Conservation (phyloP, 345 rosid genomes). For the Gossypium sturtianum region DNA sequence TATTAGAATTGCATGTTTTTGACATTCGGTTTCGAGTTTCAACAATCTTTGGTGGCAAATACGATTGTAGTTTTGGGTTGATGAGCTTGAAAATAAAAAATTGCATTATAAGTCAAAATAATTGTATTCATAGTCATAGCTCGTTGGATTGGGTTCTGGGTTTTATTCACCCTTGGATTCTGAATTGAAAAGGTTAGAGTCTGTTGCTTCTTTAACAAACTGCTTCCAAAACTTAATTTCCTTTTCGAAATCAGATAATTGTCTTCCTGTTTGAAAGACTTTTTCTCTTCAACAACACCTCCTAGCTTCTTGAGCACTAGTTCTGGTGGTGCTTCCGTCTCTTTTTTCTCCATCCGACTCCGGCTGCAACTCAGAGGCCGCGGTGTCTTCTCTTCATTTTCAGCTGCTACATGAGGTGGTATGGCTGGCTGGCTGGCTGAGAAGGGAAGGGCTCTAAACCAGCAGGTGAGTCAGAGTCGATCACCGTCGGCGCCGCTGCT, state of each 20-base stretch:
- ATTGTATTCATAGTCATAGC: no score
- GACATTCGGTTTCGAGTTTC: no score
- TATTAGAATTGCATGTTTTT: no score
- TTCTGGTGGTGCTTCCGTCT: constrained; percentile 10
- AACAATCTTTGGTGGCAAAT: no score
- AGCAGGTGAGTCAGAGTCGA: constrained; percentile 7
- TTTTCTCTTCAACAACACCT: constrained; percentile 19
- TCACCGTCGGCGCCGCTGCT: constrained; percentile 7
- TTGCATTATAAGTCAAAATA: no score
- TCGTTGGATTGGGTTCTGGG: not conserved
- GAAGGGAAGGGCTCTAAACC: not conserved
- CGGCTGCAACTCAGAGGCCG: constrained; percentile 18
- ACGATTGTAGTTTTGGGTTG: no score
- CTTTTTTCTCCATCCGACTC: constrained; percentile 44
- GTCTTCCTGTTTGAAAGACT: constrained; percentile 65
- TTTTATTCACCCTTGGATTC: constrained; percentile 9
- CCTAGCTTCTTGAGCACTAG: constrained; percentile 3
- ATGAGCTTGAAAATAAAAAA: no score
- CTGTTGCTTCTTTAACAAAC: constrained; percentile 37
- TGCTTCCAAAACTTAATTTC: constrained; percentile 31
- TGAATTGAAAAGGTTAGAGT: constrained; percentile 27
- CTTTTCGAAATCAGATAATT: constrained; percentile 45
- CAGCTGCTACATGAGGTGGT: not conserved
- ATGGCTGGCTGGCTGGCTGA: not conserved
- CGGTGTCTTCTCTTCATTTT: constrained; percentile 2